A percentile compares a stretch with the other conserved stretches of the same genome.
Conservation (phyloP, 371 early-diverging fungal genomes). For the Actinomortierella wolfii region DNA sequence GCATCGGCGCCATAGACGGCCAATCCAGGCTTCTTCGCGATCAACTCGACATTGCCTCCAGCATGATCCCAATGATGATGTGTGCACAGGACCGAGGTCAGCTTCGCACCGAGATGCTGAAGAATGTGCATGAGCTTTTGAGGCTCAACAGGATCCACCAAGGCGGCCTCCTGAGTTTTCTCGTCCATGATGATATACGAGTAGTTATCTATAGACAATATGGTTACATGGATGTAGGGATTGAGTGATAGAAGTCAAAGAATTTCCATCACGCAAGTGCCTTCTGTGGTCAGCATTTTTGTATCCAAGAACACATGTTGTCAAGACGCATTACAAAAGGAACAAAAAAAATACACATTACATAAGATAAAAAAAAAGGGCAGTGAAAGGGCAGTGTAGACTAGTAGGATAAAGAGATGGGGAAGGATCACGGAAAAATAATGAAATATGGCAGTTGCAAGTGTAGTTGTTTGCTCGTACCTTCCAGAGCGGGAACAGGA, state of each 20-base stretch:
- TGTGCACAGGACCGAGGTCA: slow-evolving; percentile 70
- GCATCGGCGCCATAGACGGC: slow-evolving; percentile 87
- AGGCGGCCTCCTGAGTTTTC: slow-evolving; percentile 57
- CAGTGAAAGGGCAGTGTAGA: no score
- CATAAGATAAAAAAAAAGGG: no score
- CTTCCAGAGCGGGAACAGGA: slow-evolving; percentile 53
- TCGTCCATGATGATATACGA: slow-evolving; percentile 79
- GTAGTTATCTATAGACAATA: slow-evolving; percentile 69
- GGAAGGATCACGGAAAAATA: background rate
- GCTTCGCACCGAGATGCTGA: slow-evolving; percentile 53
- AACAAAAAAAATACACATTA: no score
- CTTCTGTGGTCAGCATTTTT: background rate
- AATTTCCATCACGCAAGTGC: background rate
- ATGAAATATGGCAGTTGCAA: background rate
- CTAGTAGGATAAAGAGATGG: background rate
- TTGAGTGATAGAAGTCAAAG: no score
- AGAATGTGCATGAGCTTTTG: slow-evolving; percentile 57
- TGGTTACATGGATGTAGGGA: no score
- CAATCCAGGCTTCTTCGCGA: slow-evolving; percentile 66
- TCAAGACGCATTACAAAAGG: no score
- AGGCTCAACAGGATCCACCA: slow-evolving; percentile 74
- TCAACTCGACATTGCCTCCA: slow-evolving; percentile 74
- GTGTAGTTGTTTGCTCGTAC: slow-evolving; percentile 18
- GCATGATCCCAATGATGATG: slow-evolving; percentile 88
- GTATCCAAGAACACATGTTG: background rate